Evolutionary conservation across 352 stramenopile genomes (phyloP).

Genomic region (Globisporangium rhizosaccharum): DNA sequence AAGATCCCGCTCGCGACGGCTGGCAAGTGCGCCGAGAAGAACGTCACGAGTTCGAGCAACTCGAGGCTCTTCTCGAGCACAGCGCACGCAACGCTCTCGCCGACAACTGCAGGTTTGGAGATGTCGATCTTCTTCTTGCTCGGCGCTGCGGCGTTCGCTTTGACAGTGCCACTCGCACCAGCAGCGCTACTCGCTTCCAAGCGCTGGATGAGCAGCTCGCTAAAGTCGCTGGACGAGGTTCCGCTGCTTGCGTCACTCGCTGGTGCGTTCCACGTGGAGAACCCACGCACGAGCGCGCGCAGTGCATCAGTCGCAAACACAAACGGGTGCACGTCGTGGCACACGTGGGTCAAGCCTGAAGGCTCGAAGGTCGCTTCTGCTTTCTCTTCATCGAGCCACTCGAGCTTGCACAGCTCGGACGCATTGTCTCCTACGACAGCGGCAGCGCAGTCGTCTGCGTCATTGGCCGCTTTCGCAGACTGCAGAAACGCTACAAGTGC

Average conservation of each 20-base stretch:
- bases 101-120: conserved; percentile 14
- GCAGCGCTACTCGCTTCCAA: background rate
- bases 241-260: background rate
- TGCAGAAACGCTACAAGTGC: conserved; percentile 32
- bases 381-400: conserved; percentile 45
- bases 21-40: conserved; percentile 18
- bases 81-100: conserved; percentile 24
- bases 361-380: conserved; percentile 27
- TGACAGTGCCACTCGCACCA: background rate
- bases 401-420: conserved; percentile 23
- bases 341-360: conserved; percentile 20
- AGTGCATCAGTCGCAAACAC: conserved; percentile 27
- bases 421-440: conserved; percentile 1
- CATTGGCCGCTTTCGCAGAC: background rate
- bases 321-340: conserved; percentile 34
- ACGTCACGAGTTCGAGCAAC: conserved; percentile 19
- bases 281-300: conserved; percentile 23
- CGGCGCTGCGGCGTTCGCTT: conserved; percentile 7
- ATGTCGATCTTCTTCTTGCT: conserved; percentile 44
- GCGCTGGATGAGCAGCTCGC: conserved; percentile 14
- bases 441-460: background rate
- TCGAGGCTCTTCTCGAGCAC: conserved; percentile 25
- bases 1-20: conserved; percentile 31
- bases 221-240: conserved; percentile 27
- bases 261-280: conserved; percentile 29